Base-by-base conservation (phyloP, 1,139 yeast genomes). In the Kodamaea arcana region DNA sequence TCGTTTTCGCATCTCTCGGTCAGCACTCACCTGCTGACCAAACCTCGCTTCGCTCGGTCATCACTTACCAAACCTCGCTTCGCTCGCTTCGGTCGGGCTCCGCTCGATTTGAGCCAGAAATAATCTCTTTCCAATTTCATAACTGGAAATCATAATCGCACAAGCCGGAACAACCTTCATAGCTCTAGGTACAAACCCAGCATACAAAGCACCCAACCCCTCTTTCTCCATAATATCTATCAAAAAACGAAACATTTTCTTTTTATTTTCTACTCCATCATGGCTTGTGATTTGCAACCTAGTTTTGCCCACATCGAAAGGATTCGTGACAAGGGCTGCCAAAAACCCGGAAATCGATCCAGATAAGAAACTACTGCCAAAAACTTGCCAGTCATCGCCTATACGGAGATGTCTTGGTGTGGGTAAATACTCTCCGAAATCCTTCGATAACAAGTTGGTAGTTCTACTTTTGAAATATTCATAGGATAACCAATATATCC, bases 301-400 rank as follows among this genome's bases (percentile, higher is more conserved):
- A 4, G 99, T 92, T 53, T 92, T 92, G 6, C 97, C 98, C 8
- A 94, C 98, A 56, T 92, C 99, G 52, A 92, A 92, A 1, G 98
- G 97, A 41, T 94, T 87, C 2, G 99, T 92, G 34, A 75, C 64
- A 6, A 90, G 50, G 0, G 97, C 96, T 0, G 97, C 97, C 9
- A 84, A 61, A 1, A 84, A 60, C 1, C 99, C 99, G 6, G 95
- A 79, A 1, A 83, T 47, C 0, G 94, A 83, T 0, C 99, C 99
- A 7, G 95, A 76, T 2, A 84, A 46, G 51, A 92, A 90, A 20
- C 95, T 80, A 40, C 85, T 80, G 3, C 73, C 41, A 47, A 92
- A 86, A 2, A 83, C 73, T 36, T 72, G 72, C 58, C 73, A 57
- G 40, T 75, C 73, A 20, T 71, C 68, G 28, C 53, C 52, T 13